These are phyloP conservation scores for Malassezia sp. DNA, from an alignment of 1,284 basidiomycete genomes.

Conservation along the genomic window DNA sequence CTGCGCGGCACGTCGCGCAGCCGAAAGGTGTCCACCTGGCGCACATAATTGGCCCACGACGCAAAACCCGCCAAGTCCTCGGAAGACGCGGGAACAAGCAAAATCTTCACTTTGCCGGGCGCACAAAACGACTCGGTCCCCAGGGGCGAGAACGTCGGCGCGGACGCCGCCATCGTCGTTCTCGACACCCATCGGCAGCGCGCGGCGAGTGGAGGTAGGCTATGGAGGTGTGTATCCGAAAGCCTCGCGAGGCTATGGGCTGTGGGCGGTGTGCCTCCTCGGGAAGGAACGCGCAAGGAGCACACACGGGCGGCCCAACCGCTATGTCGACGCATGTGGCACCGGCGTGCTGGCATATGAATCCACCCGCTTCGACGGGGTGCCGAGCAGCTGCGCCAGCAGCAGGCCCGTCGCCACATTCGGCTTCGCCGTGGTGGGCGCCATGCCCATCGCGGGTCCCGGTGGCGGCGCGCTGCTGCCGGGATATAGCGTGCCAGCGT, in stretches of 20 bases:
- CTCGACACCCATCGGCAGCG: not conserved
- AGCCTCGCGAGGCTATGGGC: no score
- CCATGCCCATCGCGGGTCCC: conserved; percentile 10
- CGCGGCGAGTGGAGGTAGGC: no score
- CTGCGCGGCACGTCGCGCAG: conserved; percentile 30
- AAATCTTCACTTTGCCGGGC: conserved; percentile 36
- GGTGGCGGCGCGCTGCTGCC: conserved; percentile 19
- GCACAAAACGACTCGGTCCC: conserved; percentile 23
- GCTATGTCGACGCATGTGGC: conserved; percentile 4
- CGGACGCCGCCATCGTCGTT: conserved; percentile 10
- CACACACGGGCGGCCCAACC: not conserved
- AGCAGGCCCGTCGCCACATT: conserved; percentile 26
- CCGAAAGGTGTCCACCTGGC: conserved; percentile 28
- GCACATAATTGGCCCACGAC: conserved; percentile 27
- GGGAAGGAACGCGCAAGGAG: conserved; percentile 2
- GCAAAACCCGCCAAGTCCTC: conserved; percentile 34
- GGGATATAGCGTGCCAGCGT: conserved; percentile 15
- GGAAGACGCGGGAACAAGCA: conserved; percentile 34
- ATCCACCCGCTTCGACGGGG: conserved; percentile 7
- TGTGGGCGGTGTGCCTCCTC: no score
- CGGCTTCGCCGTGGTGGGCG: conserved; percentile 4
- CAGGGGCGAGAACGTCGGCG: conserved; percentile 19
- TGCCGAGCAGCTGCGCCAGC: conserved; percentile 36
- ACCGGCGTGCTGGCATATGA: not conserved
- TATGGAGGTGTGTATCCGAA: conserved; percentile 1